Conservation (phyloP, 495 filamentous ascomycete genomes). For the Lentithecium fluviatile region DNA sequence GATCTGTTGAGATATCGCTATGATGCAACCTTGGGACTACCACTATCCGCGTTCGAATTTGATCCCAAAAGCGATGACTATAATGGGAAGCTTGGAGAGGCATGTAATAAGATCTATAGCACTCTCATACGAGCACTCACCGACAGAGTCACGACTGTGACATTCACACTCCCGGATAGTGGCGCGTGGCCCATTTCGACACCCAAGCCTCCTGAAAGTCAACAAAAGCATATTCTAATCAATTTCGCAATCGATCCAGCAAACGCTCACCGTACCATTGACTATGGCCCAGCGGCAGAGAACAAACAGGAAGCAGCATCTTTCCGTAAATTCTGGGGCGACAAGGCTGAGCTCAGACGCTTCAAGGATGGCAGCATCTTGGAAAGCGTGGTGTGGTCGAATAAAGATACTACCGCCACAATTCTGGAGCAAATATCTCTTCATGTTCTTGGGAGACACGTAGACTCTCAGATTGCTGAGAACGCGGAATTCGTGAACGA, state of each 20-base stretch:
- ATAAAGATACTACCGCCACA: conserved; percentile 55
- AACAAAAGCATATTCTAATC: conserved; percentile 49
- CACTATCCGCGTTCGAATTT: conserved; percentile 4
- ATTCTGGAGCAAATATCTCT: conserved; percentile 77
- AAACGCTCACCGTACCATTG: conserved; percentile 69
- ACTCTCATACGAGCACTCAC: conserved; percentile 67
- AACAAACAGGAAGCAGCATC: conserved; percentile 65
- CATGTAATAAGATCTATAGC: conserved; percentile 47
- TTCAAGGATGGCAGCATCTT: conserved; percentile 73
- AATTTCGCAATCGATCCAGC: conserved; percentile 70
- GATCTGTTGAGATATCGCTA: conserved; percentile 67
- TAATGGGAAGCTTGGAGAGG: conserved; percentile 7
- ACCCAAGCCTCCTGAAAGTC: conserved; percentile 23
- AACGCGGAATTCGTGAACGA: conserved; percentile 61
- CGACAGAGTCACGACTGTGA: conserved; percentile 67
- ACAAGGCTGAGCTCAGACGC: conserved; percentile 69
- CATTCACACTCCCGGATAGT: conserved; percentile 27
- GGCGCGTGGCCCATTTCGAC: conserved; percentile 40
- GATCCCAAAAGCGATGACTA: conserved; percentile 2
- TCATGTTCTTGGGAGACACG: conserved; percentile 68
- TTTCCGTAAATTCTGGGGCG: conserved; percentile 75
- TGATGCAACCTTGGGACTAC: conserved; percentile 56
- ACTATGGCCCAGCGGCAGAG: conserved; percentile 83
- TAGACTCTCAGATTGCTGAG: conserved; percentile 52
- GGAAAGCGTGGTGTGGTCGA: conserved; percentile 80